Conservation (phyloP, 305 asterid species). For the Fraxinus sp. region DNA sequence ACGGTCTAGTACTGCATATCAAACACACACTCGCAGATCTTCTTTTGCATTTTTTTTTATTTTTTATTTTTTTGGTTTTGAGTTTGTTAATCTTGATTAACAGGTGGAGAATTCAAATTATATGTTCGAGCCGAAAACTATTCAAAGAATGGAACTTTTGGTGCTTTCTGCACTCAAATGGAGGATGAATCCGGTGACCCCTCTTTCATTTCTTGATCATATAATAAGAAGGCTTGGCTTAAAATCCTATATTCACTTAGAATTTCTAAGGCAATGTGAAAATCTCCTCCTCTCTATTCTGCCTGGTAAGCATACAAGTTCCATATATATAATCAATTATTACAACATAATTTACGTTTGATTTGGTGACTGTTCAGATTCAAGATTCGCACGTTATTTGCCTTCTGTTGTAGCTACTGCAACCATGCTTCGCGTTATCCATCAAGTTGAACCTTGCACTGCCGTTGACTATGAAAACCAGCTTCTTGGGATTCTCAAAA, state of each 20-base stretch:
- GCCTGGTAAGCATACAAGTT: constrained; percentile 45
- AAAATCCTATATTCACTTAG: constrained; percentile 49
- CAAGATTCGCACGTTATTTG: constrained; percentile 52
- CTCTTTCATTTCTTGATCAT: constrained; percentile 81
- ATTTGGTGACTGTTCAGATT: constrained; percentile 43
- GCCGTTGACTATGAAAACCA: constrained; percentile 58
- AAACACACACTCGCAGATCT: not conserved
- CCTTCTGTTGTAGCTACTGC: constrained; percentile 86
- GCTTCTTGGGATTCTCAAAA: constrained; percentile 63
- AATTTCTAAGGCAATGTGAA: constrained; percentile 58
- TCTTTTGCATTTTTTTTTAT: not conserved
- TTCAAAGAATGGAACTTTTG: constrained; percentile 87
- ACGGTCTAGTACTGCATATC: not conserved
- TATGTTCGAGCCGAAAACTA: constrained; percentile 68
- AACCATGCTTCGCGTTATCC: constrained; percentile 76
- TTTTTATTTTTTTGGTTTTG: not conserved
- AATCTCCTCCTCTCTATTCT: constrained; percentile 57
- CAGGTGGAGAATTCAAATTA: constrained; percentile 60
- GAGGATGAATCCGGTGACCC: constrained; percentile 97
- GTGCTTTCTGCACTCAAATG: constrained; percentile 70
- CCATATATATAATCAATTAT: constrained; percentile 10
- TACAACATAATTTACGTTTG: constrained; percentile 1
- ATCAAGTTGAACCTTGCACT: constrained; percentile 48
- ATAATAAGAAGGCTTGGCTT: constrained; percentile 68
- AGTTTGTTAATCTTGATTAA: not conserved